Evolutionary conservation across 306 rosid genomes (phyloP).

Genomic region (Trifolium pratense): DNA sequence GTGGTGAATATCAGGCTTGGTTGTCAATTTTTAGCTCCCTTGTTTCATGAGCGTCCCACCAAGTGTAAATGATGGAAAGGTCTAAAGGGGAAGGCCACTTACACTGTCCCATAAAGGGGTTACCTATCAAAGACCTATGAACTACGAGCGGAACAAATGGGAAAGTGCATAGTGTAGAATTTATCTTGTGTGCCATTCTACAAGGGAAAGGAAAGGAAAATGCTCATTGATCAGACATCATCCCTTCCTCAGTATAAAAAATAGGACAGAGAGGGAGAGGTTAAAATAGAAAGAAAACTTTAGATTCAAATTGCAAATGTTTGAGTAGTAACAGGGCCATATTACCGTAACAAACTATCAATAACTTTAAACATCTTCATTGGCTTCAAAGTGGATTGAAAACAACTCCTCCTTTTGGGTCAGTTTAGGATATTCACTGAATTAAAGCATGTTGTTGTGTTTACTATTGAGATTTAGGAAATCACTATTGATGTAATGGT

Average conservation of each 20-base stretch:
- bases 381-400: not conserved
- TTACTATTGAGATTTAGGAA: not conserved
- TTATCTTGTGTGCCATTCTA: not conserved
- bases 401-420: not conserved
- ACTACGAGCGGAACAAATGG: not conserved
- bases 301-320: not conserved
- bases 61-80: not conserved
- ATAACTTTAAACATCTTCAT: not conserved
- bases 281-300: constrained; percentile 1
- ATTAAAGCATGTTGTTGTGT: not conserved
- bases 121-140: not conserved
- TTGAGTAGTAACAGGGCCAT: not conserved
- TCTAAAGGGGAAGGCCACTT: not conserved
- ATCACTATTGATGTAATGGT: constrained; percentile 13
- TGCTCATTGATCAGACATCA: constrained; percentile 8
- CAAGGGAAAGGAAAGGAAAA: constrained; percentile 8
- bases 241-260: not conserved
- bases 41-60: not conserved
- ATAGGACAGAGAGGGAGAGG: not conserved
- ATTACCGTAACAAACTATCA: not conserved
- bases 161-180: not conserved
- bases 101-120: not conserved
- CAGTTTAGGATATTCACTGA: not conserved
- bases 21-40: not conserved
- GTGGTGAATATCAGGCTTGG: not conserved